These are phyloP conservation scores for Linnemannia exigua DNA, from an alignment of 192 early-diverging fungal species.

Conservation along the genomic window DNA sequence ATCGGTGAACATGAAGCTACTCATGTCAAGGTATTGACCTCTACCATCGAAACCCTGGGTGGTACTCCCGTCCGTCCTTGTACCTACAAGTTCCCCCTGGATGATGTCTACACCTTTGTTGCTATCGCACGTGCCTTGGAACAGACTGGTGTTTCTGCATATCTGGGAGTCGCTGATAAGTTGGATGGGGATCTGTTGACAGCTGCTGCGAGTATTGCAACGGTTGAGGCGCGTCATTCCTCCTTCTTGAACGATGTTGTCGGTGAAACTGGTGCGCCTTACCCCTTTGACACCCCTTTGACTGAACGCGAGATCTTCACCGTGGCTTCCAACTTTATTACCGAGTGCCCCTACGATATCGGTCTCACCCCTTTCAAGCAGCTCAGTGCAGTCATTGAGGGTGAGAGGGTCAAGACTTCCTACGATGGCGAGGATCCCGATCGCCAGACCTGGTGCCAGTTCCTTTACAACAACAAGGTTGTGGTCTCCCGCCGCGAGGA, in stretches of 20 bases:
- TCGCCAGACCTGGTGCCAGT: constrained; percentile 27
- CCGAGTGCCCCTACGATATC: constrained; percentile 56
- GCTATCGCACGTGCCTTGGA: constrained; percentile 62
- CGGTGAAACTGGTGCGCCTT: constrained; percentile 23
- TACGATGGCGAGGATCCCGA: background rate
- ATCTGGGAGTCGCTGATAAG: constrained; percentile 60
- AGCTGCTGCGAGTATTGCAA: constrained; percentile 66
- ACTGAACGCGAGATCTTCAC: constrained; percentile 58
- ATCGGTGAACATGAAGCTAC: constrained; percentile 29
- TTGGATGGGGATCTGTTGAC: constrained; percentile 52
- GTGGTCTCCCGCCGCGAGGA: background rate
- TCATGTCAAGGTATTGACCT: constrained; percentile 15
- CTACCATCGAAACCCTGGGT: constrained; percentile 12
- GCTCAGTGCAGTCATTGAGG: background rate
- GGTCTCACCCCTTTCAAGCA: constrained; percentile 26
- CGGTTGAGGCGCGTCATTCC: constrained; percentile 69
- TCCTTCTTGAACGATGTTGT: constrained; percentile 61
- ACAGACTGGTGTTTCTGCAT: constrained; percentile 65
- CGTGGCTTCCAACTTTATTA: constrained; percentile 64
- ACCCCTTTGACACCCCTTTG: constrained; percentile 66
- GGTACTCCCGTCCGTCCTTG: constrained; percentile 19
- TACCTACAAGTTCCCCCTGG: constrained; percentile 43
- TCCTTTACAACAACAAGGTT: constrained; percentile 28
- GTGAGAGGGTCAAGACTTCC: background rate
- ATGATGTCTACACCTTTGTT: constrained; percentile 57